phyloP scores from a whole-genome alignment of 805 yeast genomes.

The Saccharomycopsis malanga region DNA sequence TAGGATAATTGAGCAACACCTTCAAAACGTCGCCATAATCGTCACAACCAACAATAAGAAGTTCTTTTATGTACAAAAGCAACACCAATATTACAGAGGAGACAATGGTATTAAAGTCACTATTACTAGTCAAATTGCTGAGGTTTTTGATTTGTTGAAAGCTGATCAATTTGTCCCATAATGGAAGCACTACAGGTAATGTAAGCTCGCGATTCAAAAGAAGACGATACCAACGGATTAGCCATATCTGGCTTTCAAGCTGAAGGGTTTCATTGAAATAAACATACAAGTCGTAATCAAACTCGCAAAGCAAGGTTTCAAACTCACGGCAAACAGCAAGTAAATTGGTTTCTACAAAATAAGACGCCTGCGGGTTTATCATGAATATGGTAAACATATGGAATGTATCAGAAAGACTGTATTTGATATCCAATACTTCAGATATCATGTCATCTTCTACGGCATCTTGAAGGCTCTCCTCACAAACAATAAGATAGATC shows the following conservation, averaged over 20 bases:
- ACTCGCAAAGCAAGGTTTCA: slow-evolving; percentile 36
- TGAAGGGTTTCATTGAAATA: slow-evolving; percentile 36
- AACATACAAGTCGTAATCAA: slow-evolving; percentile 42
- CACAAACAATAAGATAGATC: slow-evolving; percentile 34
- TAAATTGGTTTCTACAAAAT: slow-evolving; percentile 36
- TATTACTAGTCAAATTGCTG: slow-evolving; percentile 30
- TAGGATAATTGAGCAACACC: slow-evolving; percentile 41
- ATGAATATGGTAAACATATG: slow-evolving; percentile 40
- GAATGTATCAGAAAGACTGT: slow-evolving; percentile 37
- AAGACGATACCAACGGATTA: slow-evolving; percentile 42
- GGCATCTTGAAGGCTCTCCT: slow-evolving; percentile 29
- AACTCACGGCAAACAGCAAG: slow-evolving; percentile 39
- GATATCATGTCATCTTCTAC: neutral
- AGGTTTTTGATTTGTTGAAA: slow-evolving; percentile 25
- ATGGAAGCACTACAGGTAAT: slow-evolving; percentile 28
- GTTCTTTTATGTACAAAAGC: slow-evolving; percentile 38
- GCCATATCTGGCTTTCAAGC: slow-evolving; percentile 46
- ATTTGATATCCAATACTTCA: slow-evolving; percentile 31
- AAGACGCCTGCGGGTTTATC: slow-evolving; percentile 37
- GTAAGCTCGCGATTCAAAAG: slow-evolving; percentile 42
- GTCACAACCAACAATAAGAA: slow-evolving; percentile 34
- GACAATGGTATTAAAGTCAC: slow-evolving; percentile 31
- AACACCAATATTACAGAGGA: slow-evolving; percentile 35
- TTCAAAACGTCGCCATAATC: slow-evolving; percentile 44
- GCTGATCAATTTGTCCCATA: slow-evolving; percentile 39